Conservation (phyloP, 208 protist species). For the Phytomonas francai region DNA sequence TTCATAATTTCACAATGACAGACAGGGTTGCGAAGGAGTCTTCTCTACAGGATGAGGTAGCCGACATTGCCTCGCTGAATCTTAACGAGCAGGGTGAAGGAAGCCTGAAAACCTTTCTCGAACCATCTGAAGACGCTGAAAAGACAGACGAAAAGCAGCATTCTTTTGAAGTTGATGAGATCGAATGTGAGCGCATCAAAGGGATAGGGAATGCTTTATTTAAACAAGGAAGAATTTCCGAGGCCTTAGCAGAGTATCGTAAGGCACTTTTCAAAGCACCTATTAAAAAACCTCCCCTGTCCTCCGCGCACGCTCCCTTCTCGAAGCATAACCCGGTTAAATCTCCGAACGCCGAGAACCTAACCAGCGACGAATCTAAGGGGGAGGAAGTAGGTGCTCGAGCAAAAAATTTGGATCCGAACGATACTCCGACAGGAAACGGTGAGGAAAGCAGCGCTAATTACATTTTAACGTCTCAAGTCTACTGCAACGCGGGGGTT, state of each 20-base stretch:
- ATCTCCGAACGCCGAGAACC: not conserved
- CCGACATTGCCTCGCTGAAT: not conserved
- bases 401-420: not conserved
- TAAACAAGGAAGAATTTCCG: slow-evolving; percentile 28
- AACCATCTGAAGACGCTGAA: not conserved
- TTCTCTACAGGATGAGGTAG: slow-evolving; percentile 17
- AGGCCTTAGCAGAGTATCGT: slow-evolving; percentile 69
- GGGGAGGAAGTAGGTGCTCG: not conserved
- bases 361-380: not conserved
- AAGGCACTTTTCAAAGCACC: slow-evolving; percentile 45
- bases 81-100: not conserved
- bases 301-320: not conserved
- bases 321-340: not conserved
- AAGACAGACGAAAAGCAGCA: not conserved
- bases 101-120: not conserved
- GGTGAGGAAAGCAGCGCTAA: slow-evolving; percentile 19
- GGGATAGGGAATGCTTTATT: slow-evolving; percentile 63
- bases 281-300: slow-evolving; percentile 34
- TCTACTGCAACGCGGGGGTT: slow-evolving; percentile 81
- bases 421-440: not conserved
- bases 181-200: slow-evolving; percentile 56
- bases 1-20: slow-evolving; percentile 12
- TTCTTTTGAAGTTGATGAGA: slow-evolving; percentile 26
- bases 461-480: slow-evolving; percentile 77
- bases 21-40: slow-evolving; percentile 16